Percentiles rank a stretch among this genome's conserved stretches.
Conservation (phyloP, 306 rosid species). For the Prosopis cineraria region DNA sequence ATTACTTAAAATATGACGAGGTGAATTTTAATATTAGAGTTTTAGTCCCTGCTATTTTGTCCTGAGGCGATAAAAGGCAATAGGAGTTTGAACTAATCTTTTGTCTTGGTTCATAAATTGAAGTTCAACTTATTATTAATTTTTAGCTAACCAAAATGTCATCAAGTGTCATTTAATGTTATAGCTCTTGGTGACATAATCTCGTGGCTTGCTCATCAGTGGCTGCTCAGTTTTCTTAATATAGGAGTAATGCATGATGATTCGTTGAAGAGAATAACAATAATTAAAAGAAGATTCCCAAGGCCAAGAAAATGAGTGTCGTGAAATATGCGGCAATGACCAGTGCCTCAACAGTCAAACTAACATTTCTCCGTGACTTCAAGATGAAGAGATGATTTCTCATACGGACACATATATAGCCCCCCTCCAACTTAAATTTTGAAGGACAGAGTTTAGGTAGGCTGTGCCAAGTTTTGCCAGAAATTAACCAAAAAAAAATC, state of each 20-base stretch:
- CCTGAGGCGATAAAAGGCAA: not conserved
- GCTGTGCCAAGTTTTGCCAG: not conserved
- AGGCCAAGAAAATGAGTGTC: constrained; percentile 6
- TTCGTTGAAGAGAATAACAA: not conserved
- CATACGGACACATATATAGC: not conserved
- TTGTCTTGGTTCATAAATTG: not conserved
- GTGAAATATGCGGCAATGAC: not conserved
- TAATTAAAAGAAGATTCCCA: not conserved
- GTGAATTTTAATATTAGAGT: not conserved
- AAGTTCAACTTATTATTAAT: not conserved
- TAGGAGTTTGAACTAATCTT: not conserved
- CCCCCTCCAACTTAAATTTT: not conserved
- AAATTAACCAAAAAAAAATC: not conserved
- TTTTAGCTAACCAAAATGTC: not conserved
- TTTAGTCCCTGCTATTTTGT: not conserved
- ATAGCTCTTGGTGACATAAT: not conserved
- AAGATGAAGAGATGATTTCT: constrained; percentile 6
- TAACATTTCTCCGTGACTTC: constrained; percentile 7
- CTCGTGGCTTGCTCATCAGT: not conserved
- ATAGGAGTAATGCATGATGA: not conserved
- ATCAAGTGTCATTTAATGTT: not conserved
- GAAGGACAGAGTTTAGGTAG: not conserved
- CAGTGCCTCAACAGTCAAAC: constrained; percentile 31
- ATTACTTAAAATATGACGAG: not conserved
- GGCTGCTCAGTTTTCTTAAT: not conserved